A percentile compares a stretch with the other conserved stretches of the same genome.
phyloP scores from a whole-genome alignment of 108 stramenopile species.

The Chaetoceros tenuissimus region DNA sequence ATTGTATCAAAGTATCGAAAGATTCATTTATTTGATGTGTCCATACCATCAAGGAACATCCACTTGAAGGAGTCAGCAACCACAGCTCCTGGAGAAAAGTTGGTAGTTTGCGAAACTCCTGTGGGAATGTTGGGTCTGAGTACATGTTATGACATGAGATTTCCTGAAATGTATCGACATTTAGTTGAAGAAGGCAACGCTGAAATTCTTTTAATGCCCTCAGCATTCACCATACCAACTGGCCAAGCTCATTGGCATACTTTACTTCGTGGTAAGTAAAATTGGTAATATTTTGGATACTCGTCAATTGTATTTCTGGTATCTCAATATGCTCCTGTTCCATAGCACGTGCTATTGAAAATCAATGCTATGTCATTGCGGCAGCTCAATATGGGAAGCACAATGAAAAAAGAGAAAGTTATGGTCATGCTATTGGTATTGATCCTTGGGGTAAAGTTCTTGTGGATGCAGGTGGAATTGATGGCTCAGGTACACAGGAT shows the following conservation, averaged over 20 bases:
- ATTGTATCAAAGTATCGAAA: slow-evolving; percentile 72
- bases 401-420: slow-evolving; percentile 78
- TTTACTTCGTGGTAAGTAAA: slow-evolving; percentile 51
- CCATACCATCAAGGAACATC: slow-evolving; percentile 59
- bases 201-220: slow-evolving; percentile 80
- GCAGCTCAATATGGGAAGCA: slow-evolving; percentile 91
- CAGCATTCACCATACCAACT: slow-evolving; percentile 95
- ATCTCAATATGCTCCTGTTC: background rate
- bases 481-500: slow-evolving; percentile 14
- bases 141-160: slow-evolving; percentile 95
- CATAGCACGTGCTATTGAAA: slow-evolving; percentile 90
- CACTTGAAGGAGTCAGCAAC: slow-evolving; percentile 67
- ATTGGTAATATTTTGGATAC: background rate
- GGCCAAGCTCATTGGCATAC: slow-evolving; percentile 96
- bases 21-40: slow-evolving; percentile 94
- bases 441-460: slow-evolving; percentile 70
- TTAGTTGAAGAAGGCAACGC: slow-evolving; percentile 54
- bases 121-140: slow-evolving; percentile 82
- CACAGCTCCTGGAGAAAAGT: slow-evolving; percentile 65
- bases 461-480: slow-evolving; percentile 46
- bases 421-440: slow-evolving; percentile 72
- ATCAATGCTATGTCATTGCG: slow-evolving; percentile 90
- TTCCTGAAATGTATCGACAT: slow-evolving; percentile 79
- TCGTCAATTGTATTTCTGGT: background rate
- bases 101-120: slow-evolving; percentile 80